Base-by-base conservation (phyloP, 768 basidiomycete genomes). In the Coprinopsis strossmayeri region DNA sequence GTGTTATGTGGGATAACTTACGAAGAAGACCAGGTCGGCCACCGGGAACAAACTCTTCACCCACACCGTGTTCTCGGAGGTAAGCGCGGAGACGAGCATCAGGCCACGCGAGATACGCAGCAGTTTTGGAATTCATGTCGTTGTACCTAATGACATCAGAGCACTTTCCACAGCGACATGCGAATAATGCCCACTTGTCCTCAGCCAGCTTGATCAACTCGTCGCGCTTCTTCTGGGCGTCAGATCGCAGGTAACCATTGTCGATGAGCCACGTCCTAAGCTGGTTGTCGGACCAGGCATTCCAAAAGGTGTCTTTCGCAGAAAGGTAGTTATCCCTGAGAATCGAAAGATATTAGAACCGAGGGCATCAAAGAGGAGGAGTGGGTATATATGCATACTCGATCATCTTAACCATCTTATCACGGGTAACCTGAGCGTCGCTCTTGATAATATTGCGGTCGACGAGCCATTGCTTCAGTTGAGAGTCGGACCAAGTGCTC, bases 1-100 rank as follows among this genome's bases (percentile, higher is more conserved):
- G 17, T 7, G 17, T 24, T 7, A 48, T 25, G 21, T 17, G 37
- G 9, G 18, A 38, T 38, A 11, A 68, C 72, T 32, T 58, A 86
- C 87, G 88, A 27, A 98, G 74, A 17, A 96, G 77, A n/a, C 83
- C 83, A 0, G 88, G 80, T 28, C 92, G 79, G 2, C 59, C 62
- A 1, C 72, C 77, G 0, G 86, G 83, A 34, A 89, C 70, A 42
- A 72, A 69, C n/a, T 73, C 73, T 56, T 94, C 91, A 53, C 75
- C 69, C 24, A 95, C 59, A 42, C 85, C 87, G 54, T 79, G 77
- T 59, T 87, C 80, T 37, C 91, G 77, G 17, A 97, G 76, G 66
- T 89, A 96, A 1, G 87, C 91, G 39, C 93, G 84, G 23, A 98
- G 80, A 26, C 94, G 78, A 2, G 93, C 89, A 59, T 97, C 94